A percentile compares a stretch with the other conserved stretches of the same genome.
Conservation (phyloP, 2,329 filamentous ascomycete species). For the Cercospora berteroae region DNA sequence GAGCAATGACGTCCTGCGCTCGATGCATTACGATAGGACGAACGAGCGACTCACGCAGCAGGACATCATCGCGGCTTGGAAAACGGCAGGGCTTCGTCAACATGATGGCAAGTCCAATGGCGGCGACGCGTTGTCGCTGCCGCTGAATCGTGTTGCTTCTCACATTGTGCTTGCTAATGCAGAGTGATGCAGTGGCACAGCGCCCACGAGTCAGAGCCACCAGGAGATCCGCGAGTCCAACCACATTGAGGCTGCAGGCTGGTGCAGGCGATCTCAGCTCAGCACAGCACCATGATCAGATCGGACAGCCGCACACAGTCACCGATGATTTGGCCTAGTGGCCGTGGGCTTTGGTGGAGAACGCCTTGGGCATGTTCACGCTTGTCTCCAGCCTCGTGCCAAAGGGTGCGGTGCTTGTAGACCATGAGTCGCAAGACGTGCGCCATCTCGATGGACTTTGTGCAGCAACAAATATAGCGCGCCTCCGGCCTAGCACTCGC, state of each 20-base stretch:
- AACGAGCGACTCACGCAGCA: background rate
- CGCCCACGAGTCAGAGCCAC: conserved; percentile 19
- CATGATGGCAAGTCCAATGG: conserved; percentile 7
- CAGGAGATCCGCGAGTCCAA: conserved; percentile 15
- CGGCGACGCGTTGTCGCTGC: background rate
- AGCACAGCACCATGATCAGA: conserved; percentile 9
- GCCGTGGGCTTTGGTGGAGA: conserved; percentile 3
- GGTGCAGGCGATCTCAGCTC: conserved; percentile 7
- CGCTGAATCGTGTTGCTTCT: conserved; percentile 19
- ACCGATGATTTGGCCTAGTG: background rate
- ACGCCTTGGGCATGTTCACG: conserved; percentile 13
- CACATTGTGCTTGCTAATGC: conserved; percentile 7
- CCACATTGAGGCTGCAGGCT: conserved; percentile 18
- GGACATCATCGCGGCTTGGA: background rate
- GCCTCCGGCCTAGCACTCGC: conserved; percentile 4
- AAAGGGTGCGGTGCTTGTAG: conserved; percentile 5
- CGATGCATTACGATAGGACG: background rate
- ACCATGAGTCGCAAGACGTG: conserved; percentile 20
- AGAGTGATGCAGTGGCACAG: conserved; percentile 21
- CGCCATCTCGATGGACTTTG: conserved; percentile 12
- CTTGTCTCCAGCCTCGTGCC: conserved; percentile 11
- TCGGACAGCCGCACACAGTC: conserved; percentile 5
- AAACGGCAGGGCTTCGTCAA: background rate
- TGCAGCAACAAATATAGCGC: conserved; percentile 19
- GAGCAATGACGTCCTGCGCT: conserved; percentile 10